phyloP scores from a whole-genome alignment of 495 filamentous ascomycete genomes.

The Barbatosphaeria neglecta region DNA sequence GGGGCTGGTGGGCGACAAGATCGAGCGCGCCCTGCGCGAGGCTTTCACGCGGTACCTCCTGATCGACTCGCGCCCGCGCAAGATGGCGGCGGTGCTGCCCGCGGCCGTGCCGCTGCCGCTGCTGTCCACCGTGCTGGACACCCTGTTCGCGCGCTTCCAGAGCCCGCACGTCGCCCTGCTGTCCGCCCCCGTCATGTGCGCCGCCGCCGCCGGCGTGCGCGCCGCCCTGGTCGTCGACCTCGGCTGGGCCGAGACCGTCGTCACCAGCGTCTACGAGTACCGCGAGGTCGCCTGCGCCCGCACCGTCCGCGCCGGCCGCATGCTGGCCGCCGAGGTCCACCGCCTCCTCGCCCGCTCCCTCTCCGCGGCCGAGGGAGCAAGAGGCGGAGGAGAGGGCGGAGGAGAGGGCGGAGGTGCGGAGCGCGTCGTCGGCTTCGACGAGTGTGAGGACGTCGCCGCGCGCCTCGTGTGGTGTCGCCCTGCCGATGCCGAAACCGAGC shows the following conservation, averaged over 20 bases:
- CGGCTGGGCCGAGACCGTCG: constrained; percentile 79
- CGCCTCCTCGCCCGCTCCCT: constrained; percentile 41
- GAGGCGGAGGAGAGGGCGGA: constrained; percentile 6
- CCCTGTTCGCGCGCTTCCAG: constrained; percentile 68
- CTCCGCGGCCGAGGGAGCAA: constrained; percentile 5
- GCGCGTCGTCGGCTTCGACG: constrained; percentile 48
- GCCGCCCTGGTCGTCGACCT: constrained; percentile 76
- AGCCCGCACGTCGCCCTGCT: constrained; percentile 72
- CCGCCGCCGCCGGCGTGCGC: constrained; percentile 71
- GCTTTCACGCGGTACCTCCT: constrained; percentile 79
- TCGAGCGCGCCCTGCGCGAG: constrained; percentile 73
- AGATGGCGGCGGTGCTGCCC: constrained; percentile 60
- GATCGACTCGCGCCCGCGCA: constrained; percentile 62
- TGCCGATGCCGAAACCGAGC: constrained; percentile 24
- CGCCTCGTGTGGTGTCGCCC: constrained; percentile 68
- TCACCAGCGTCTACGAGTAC: constrained; percentile 80
- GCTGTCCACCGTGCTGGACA: constrained; percentile 60
- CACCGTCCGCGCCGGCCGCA: constrained; percentile 62
- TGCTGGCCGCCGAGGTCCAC: constrained; percentile 56
- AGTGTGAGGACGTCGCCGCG: constrained; percentile 63
- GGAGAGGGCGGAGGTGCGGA: constrained; percentile 4
- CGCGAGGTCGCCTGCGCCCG: constrained; percentile 58
- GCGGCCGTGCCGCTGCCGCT: constrained; percentile 68
- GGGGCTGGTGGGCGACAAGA: constrained; percentile 72
- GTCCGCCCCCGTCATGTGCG: constrained; percentile 56